Percentiles rank a stretch among this genome's conserved stretches.
Conservation (phyloP, 2,329 filamentous ascomycete genomes). For the Daldinia sp. region DNA sequence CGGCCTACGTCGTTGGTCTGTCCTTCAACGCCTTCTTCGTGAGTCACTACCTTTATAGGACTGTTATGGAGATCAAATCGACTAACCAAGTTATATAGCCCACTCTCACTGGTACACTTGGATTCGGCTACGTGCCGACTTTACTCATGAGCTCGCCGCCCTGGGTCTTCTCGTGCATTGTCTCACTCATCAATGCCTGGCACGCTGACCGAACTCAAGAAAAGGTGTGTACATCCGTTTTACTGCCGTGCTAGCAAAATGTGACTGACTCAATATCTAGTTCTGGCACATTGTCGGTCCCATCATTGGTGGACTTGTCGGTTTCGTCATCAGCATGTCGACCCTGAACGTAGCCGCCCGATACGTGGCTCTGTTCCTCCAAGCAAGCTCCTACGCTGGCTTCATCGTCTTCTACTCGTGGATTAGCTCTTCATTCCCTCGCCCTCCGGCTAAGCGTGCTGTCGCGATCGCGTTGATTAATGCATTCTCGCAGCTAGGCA, state of each 20-base stretch:
- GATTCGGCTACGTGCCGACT: conserved; percentile 64
- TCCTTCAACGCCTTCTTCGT: conserved; percentile 70
- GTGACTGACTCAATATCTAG: conserved; percentile 47
- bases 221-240: conserved; percentile 54
- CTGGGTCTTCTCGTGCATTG: conserved; percentile 69
- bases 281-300: conserved; percentile 70
- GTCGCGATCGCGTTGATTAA: conserved; percentile 72
- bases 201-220: conserved; percentile 67
- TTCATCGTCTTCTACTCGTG: conserved; percentile 70
- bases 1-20: conserved; percentile 69
- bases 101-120: conserved; percentile 64
- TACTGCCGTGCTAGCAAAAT: background rate
- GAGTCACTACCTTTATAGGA: conserved; percentile 47
- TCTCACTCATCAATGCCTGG: conserved; percentile 68
- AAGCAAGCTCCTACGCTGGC: conserved; percentile 68
- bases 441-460: conserved; percentile 70
- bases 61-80: too few species aligned
- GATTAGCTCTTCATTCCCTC: conserved; percentile 69
- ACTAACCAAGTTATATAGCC: conserved; percentile 53
- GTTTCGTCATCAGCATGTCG: conserved; percentile 71
- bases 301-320: conserved; percentile 64
- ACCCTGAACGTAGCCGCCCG: conserved; percentile 67
- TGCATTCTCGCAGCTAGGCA: conserved; percentile 68
- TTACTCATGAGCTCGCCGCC: conserved; percentile 69
- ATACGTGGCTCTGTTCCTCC: conserved; percentile 71